phyloP scores from a whole-genome alignment of 2,329 filamentous ascomycete species.

The Fusarium sp. region DNA sequence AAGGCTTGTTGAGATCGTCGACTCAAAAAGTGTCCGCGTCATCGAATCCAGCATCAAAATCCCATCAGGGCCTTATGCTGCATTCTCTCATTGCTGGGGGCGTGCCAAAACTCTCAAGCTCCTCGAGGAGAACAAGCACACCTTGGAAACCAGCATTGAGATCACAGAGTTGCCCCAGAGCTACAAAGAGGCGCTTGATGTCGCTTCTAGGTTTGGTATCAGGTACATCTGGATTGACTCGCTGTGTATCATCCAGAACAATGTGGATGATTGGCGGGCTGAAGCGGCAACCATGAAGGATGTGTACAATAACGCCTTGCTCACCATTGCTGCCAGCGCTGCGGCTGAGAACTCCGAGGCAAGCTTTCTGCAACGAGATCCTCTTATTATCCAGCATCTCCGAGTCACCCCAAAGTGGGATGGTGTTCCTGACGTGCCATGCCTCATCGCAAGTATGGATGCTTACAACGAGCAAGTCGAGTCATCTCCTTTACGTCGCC shows the following conservation, averaged over 20 bases:
- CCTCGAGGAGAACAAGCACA: background rate
- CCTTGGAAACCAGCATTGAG: background rate
- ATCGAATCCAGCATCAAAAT: background rate
- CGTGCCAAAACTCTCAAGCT: slow-evolving; percentile 10
- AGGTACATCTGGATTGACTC: slow-evolving; percentile 10
- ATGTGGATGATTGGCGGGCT: background rate
- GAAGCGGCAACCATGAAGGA: slow-evolving; percentile 11
- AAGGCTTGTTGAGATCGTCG: slow-evolving; percentile 3
- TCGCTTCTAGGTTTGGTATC: background rate
- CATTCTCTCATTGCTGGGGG: slow-evolving; percentile 23
- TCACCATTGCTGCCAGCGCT: background rate
- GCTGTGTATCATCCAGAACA: slow-evolving; percentile 2
- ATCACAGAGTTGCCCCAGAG: slow-evolving; percentile 11
- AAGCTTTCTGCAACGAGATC: background rate
- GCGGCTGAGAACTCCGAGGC: slow-evolving; percentile 8
- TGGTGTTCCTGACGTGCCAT: no score
- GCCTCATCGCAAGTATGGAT: no score
- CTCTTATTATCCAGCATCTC: background rate
- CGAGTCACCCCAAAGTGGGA: background rate
- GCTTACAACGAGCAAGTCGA: no score
- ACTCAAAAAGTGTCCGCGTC: background rate
- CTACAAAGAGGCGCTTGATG: slow-evolving; percentile 9
- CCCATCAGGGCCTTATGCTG: background rate
- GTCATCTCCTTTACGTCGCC: background rate
- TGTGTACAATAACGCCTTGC: slow-evolving; percentile 2